Percentiles rank a stretch among this genome's conserved stretches.
phyloP scores from a whole-genome alignment of 495 filamentous ascomycete genomes.

The Podospora sp. region DNA sequence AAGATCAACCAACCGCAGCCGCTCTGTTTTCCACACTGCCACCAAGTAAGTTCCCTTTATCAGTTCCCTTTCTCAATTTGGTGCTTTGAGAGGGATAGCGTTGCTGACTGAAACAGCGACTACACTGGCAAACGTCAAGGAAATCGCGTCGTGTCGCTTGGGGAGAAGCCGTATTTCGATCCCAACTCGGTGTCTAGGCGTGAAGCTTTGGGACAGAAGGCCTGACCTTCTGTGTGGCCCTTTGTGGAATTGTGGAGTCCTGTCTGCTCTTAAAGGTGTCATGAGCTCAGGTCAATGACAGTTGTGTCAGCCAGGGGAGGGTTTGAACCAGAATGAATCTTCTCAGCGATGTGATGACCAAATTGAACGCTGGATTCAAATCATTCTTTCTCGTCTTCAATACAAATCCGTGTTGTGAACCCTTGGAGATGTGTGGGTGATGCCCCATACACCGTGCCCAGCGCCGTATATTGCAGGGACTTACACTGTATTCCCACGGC shows the following conservation, averaged over 20 bases:
- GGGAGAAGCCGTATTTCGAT: conserved; percentile 67
- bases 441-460: background rate
- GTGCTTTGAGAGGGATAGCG: background rate
- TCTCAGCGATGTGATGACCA: too few relatives aligned
- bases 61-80: background rate
- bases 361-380: too few relatives aligned
- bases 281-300: too few relatives aligned
- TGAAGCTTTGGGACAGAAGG: conserved; percentile 49
- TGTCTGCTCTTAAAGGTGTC: too few relatives aligned
- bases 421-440: too few relatives aligned
- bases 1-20: conserved; percentile 33
- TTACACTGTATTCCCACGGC: background rate
- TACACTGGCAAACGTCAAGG: conserved; percentile 59
- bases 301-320: too few relatives aligned
- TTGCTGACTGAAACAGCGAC: conserved; percentile 38
- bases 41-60: conserved; percentile 42
- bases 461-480: background rate
- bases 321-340: too few relatives aligned
- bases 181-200: conserved; percentile 59
- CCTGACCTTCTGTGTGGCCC: too few relatives aligned
- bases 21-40: conserved; percentile 66
- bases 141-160: conserved; percentile 63
- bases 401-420: too few relatives aligned
- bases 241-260: too few relatives aligned
- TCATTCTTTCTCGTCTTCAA: too few relatives aligned